Percentiles rank a stretch among this genome's conserved stretches.
These are phyloP conservation scores for Glycine latifolia DNA, from an alignment of 306 rosid genomes.

Conservation along the genomic window DNA sequence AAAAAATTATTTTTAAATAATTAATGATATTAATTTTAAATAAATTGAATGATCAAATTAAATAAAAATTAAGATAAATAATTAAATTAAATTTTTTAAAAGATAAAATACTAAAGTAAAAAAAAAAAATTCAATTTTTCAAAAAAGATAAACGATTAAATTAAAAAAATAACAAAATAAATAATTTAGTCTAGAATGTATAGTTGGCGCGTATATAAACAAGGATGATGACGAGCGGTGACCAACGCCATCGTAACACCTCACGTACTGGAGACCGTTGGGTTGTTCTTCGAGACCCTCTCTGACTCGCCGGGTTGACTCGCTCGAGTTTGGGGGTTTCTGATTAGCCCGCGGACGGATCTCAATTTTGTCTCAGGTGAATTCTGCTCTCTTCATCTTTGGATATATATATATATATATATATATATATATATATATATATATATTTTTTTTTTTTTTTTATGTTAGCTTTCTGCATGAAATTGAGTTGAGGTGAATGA, in stretches of 20 bases:
- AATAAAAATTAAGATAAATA: too few species aligned
- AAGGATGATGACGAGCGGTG: constrained; percentile 27
- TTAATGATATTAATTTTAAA: too few species aligned
- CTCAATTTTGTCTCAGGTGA: constrained; percentile 40
- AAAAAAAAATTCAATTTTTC: too few species aligned
- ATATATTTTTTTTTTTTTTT: background rate
- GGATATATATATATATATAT: too few species aligned
- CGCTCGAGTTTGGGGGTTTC: constrained; percentile 46
- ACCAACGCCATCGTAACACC: constrained; percentile 49
- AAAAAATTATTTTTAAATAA: too few species aligned
- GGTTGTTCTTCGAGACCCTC: constrained; percentile 34
- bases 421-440: too few species aligned
- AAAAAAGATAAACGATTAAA: too few species aligned
- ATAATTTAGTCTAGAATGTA: background rate
- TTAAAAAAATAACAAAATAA: too few species aligned
- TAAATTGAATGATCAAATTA: too few species aligned
- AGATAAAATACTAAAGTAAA: too few species aligned
- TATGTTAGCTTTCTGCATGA: background rate
- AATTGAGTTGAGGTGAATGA: constrained; percentile 31
- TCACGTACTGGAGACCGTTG: constrained; percentile 45
- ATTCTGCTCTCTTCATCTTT: background rate
- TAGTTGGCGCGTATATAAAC: constrained; percentile 48
- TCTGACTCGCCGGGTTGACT: constrained; percentile 49
- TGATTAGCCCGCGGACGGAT: constrained; percentile 19
- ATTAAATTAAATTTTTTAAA: too few species aligned